Evolutionary conservation across 2,329 filamentous ascomycete species (phyloP), one percentile per base, ranked within the genome.

Genomic region (Zalaria sp.): DNA sequence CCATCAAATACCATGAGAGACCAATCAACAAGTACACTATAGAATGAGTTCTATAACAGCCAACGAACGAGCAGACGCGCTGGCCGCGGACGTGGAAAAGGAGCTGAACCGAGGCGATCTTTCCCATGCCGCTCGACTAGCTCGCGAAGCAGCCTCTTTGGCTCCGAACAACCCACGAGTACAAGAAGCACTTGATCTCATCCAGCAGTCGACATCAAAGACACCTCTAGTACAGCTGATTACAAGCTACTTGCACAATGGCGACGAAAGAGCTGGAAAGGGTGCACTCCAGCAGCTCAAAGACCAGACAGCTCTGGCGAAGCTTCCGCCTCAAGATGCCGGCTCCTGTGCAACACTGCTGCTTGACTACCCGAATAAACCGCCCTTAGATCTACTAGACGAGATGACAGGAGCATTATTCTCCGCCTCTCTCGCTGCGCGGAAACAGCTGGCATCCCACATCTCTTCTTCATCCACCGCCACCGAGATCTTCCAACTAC

Each of bases 401-500:
- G 57, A 62, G 31, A 43, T 65, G 31, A 54, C 63, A 32, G 62
- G 65, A 25, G 32, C 43, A 5, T 41, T 44, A 10, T 26, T 44
- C 2, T 6, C 31, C 28, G 38, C 35, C 9, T 53, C 51, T 39
- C 43, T 44, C 5, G 58, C 60, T 26, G 66, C 64, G 5, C 60
- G 64, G 44, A 58, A 51, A 43, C 54, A 53, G 39, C 53, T 70
- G n/a, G 64, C 58, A 5, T 52, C 49, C 28, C 54, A 55, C 4
- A 51, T 69, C 31, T 46, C 52, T 25, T 36, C n/a, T 36, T 36
- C 34, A 27, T 51, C 60, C 8, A 55, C 58, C 34, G 59, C 65
- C 9, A 67, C 65, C 3, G 53, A 59, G 28, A 59, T 59, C 25
- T 69, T 67, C 50, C 59, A 63, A 34, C 56, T 58, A 41, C 49